These are phyloP conservation scores for Chloranthus sessilifolius DNA, from an alignment of 164 flowering plant genomes.

Conservation along the genomic window DNA sequence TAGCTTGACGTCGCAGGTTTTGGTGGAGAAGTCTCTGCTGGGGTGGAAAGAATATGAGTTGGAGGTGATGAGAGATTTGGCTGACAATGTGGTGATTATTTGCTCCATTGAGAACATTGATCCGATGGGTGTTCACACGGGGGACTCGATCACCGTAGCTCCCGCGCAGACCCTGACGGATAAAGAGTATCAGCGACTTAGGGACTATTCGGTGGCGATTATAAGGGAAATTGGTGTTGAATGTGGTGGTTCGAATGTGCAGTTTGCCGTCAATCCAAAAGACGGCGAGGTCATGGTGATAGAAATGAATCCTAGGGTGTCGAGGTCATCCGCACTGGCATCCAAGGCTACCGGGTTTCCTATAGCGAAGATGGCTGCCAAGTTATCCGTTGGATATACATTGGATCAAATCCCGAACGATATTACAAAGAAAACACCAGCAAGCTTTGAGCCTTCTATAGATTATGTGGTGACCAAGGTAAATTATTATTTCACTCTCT, in stretches of 20 bases:
- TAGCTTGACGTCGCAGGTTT: conserved; percentile 79
- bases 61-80: conserved; percentile 95
- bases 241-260: conserved; percentile 98
- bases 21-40: conserved; percentile 92
- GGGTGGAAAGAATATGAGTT: conserved; percentile 99
- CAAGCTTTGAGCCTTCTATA: conserved; percentile 98
- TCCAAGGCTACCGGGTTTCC: conserved; percentile 99
- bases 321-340: conserved; percentile 93
- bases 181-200: conserved; percentile 87
- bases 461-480: conserved; percentile 98
- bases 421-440: conserved; percentile 92
- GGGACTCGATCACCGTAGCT: conserved; percentile 94
- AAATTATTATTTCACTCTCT: conserved; percentile 16
- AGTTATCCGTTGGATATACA: conserved; percentile 82
- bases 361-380: conserved; percentile 97
- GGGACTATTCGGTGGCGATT: conserved; percentile 88
- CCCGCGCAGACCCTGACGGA: conserved; percentile 96
- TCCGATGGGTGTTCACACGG: conserved; percentile 95
- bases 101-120: conserved; percentile 96
- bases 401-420: conserved; percentile 95
- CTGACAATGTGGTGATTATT: conserved; percentile 94
- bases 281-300: conserved; percentile 99
- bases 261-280: conserved; percentile 85
- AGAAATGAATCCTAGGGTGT: conserved; percentile 99
- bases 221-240: conserved; percentile 98